These are phyloP conservation scores for Chrysoporthe deuterocubensis DNA, from an alignment of 2,329 filamentous ascomycete species.

Conservation along the genomic window DNA sequence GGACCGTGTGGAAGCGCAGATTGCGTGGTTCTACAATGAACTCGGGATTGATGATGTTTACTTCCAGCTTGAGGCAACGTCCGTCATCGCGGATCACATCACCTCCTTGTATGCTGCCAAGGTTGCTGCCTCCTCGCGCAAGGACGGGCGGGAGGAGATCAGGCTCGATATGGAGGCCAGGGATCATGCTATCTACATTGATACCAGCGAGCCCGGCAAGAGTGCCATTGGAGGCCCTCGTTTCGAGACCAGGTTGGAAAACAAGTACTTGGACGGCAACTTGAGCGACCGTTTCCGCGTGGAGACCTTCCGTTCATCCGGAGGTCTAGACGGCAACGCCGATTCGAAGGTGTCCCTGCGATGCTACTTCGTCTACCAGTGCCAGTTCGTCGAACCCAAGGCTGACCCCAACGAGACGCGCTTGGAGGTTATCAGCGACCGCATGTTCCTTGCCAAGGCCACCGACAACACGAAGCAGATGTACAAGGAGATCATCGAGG, in stretches of 20 bases:
- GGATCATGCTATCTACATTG: conserved; percentile 98
- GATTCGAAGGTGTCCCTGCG: conserved; percentile 81
- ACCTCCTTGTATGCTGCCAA: conserved; percentile 97
- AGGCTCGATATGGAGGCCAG: conserved; percentile 91
- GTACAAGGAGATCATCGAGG: conserved; percentile 90
- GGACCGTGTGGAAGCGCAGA: conserved; percentile 81
- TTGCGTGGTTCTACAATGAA: conserved; percentile 96
- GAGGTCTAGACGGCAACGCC: conserved; percentile 69
- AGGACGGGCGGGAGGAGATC: conserved; percentile 94
- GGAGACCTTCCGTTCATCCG: conserved; percentile 94
- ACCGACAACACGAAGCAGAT: conserved; percentile 94
- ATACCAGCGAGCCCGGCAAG: conserved; percentile 89
- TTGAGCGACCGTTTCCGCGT: conserved; percentile 80
- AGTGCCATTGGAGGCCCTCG: conserved; percentile 78
- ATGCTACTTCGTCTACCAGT: conserved; percentile 99
- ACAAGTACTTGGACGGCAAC: conserved; percentile 89
- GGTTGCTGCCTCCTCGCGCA: conserved; percentile 87
- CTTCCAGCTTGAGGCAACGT: conserved; percentile 86
- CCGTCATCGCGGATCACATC: conserved; percentile 90
- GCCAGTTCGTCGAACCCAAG: conserved; percentile 79
- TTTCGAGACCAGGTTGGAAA: conserved; percentile 91
- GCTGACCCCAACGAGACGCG: conserved; percentile 80
- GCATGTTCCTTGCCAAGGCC: conserved; percentile 92
- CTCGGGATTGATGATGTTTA: conserved; percentile 98
- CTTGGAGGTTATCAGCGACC: conserved; percentile 89